Evolutionary conservation across 2,329 filamentous ascomycete genomes (phyloP), one percentile per base, ranked within the genome.

Genomic region (Fusarium fracticaudum): DNA sequence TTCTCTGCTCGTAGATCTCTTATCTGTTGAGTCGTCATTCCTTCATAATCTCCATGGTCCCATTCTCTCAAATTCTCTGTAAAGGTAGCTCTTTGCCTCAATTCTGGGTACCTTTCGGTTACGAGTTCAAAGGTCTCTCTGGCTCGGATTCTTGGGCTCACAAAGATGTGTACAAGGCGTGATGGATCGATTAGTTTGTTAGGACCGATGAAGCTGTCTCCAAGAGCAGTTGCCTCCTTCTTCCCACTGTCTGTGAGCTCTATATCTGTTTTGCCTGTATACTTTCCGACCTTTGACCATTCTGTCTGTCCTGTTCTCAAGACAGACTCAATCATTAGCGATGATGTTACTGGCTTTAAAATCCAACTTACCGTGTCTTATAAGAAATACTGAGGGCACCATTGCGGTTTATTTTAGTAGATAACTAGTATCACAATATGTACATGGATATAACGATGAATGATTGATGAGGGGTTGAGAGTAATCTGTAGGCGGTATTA

Each of bases 271-370:
- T 11, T 35, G 3, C 48, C 48, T 6, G 48, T 53, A 6, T 37
- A 53, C 17, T 37, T 53, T 6, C 48, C 48, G 8, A 11, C 2
- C 12, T 37, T 37, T 6, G 48, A 53, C 48, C 48, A 53, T 53
- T 53, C 48, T 11, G 48, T 53, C 12, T 53, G 31, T 20, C 48
- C 48, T 53, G 13, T 26, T 53, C 8, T 10, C n/a, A 5, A 7
- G 31, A 8, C 8, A 35, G n/a, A 10, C 31, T 10, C 17, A 14
- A 31, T n/a, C 7, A 11, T 51, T 20, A 26, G 17, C 1, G 6
- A 20, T 14, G 5, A 6, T 4, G 12, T 9, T 6, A 9, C 3
- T 4, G 7, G 3, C 8, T 24, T 18, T 3, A 4, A 1, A 17
- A 7, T 18, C 1, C 12, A 14, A 24, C 48, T 11, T 26, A 53